Base-by-base conservation (phyloP, 1,284 basidiomycete species). In the Wallemia mellicola region DNA sequence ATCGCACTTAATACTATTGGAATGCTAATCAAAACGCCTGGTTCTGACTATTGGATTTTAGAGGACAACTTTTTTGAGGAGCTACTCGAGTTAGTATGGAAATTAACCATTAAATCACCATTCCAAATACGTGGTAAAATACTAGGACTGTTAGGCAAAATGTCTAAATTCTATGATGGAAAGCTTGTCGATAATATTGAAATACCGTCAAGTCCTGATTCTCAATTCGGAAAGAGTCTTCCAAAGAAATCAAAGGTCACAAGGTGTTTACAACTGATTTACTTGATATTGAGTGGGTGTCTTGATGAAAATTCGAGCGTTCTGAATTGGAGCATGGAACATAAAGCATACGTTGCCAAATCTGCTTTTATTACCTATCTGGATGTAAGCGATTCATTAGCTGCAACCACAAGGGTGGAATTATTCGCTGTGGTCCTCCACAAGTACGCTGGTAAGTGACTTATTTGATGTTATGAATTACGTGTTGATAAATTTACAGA, bases 391-490 rank as follows among this genome's bases (percentile, higher is more conserved):
- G 22, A 22, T 3, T 17, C 38, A 48, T 48, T 48, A n/a, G 38
- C 38, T 11, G 38, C 38, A 11, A 48, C 38, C 5, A 48, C 38
- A 48, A 11, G 38, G n/a, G 38, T 48, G 5, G 38, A 48, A 22
- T 5, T 22, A 5, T 48, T 11, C 5, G 38, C 14, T 48, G n/a
- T 48, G 14, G 14, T 48, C 5, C 38, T 98, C 38, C 76, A 87
- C 1, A 91, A 96, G 71, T 98, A 91, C 65, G 91, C 92, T 0
- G 82, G 82, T 63, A 81, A 96, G 59, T 77, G 82, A 57, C 1
- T 81, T 83, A 2, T 86, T 87, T 66, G 82, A 83, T 5, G 88
- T 82, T 58, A 74, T 96, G 17, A 87, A 87, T 1, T 81, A 85
- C 63, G 89, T 94, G 63, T 85, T 94, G 2, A 73, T n/a, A 3